Conservation (phyloP, 768 basidiomycete genomes). For the Termitomyces eurrhizus region DNA sequence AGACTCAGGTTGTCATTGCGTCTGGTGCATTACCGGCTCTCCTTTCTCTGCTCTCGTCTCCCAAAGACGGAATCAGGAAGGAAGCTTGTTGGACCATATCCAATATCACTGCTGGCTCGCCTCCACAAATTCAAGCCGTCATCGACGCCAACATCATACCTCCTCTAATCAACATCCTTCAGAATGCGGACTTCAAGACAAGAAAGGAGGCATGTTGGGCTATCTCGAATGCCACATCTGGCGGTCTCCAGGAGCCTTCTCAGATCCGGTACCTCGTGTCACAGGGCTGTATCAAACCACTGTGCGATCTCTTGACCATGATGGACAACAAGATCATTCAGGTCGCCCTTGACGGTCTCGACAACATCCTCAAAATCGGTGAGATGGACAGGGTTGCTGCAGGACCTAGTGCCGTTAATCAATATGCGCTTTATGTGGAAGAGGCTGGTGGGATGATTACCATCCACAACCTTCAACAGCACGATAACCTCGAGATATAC, state of each 20-base stretch:
- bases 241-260: slow-evolving; percentile 91
- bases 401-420: slow-evolving; percentile 82
- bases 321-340: slow-evolving; percentile 99
- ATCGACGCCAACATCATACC: slow-evolving; percentile 98
- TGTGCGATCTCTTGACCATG: slow-evolving; percentile 93
- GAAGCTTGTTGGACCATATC: slow-evolving; percentile 99
- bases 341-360: slow-evolving; percentile 95
- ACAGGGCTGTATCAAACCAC: slow-evolving; percentile 97
- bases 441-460: slow-evolving; percentile 99
- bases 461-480: slow-evolving; percentile 98
- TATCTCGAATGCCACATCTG: slow-evolving; percentile 97
- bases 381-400: slow-evolving; percentile 87
- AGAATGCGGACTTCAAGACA: slow-evolving; percentile 98
- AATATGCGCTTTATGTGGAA: slow-evolving; percentile 93
- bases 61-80: slow-evolving; percentile 98
- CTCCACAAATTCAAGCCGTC: slow-evolving; percentile 94
- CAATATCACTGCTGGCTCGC: slow-evolving; percentile 96
- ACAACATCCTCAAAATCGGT: slow-evolving; percentile 97
- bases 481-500: slow-evolving; percentile 99
- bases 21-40: slow-evolving; percentile 96
- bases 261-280: slow-evolving; percentile 98
- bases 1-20: slow-evolving; percentile 98
- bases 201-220: slow-evolving; percentile 99
- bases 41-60: slow-evolving; percentile 87
- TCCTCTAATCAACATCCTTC: slow-evolving; percentile 96